Base-by-base conservation (phyloP, 2,329 filamentous ascomycete species). In the Zymoseptoria passerinii region DNA sequence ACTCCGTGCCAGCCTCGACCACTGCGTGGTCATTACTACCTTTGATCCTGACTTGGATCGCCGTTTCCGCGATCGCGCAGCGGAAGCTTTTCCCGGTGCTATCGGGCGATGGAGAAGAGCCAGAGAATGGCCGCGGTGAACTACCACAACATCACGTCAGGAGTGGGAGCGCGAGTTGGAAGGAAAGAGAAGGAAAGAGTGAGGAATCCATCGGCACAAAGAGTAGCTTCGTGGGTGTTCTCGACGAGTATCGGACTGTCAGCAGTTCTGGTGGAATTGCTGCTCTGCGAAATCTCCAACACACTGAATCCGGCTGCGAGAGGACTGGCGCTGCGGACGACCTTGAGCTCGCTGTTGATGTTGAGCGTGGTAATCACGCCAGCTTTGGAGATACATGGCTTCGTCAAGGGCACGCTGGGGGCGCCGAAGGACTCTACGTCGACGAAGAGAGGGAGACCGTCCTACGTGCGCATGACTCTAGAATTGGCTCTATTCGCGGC, bases 271-370 rank as follows among this genome's bases (percentile, higher is more conserved):
- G 89, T 85, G 2, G 86, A 92, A 73, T 76, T 95, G 64, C 88
- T 95, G 51, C 80, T 95, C 8, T 90, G 89, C 66, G 90, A 95
- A 73, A 89, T 95, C 50, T 85, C 88, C 27, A 89, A 90, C 67
- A 80, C 87, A 4, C 80, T 90, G n/a, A 81, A 86, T 63, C 80
- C 84, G 6, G 77, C 78, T 29, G 89, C 88, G 10, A 80, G 90
- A 59, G 82, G 81, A 20, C 70, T 87, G 28, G 89, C 87, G 20
- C 77, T 95, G 64, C 80, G 83, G 58, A 74, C 87, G 28, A 90
- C 87, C 0, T 82, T 95, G 27, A 83, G 86, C 6, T 82, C 83
- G 19, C 76, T 95, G 49, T 75, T 95, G 28, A 80, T 90, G 48
- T 75, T 92, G 61, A 80, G 94, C 27, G 81, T 95, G 28, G 77